Base-by-base conservation (phyloP, 352 stramenopile genomes). In the Phytophthora syringae region DNA sequence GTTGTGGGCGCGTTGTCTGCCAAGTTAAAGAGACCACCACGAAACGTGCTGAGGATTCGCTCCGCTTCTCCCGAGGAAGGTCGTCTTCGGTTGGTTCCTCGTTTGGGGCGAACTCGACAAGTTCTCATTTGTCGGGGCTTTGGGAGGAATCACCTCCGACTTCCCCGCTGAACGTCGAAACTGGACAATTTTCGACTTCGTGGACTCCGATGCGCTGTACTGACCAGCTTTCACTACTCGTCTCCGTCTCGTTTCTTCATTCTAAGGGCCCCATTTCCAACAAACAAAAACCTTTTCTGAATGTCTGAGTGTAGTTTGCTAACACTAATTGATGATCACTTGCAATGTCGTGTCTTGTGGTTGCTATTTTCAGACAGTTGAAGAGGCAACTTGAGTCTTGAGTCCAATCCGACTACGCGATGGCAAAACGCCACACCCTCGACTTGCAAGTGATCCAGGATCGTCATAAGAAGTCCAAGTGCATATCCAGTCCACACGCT, bases 341-440 rank as follows among this genome's bases (percentile, higher is more conserved):
- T n/a, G n/a, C n/a, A n/a, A n/a, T n/a, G n/a, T n/a, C n/a, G n/a
- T n/a, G n/a, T n/a, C n/a, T 36, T 44, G 18, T 18, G 4, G 34
- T 16, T 16, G 34, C 16, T 43, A 43, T 42, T 42, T 42, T 21
- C 3, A n/a, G n/a, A n/a, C n/a, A 44, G 37, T 44, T 57, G 63
- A 72, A 72, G 43, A 58, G 64, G 52, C 64, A n/a, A n/a, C n/a
- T n/a, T n/a, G n/a, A n/a, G n/a, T n/a, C n/a, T n/a, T n/a, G n/a
- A n/a, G n/a, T n/a, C n/a, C n/a, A n/a, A 24, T 56, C 48, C 15
- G 36, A 13, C 3, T 12, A 34, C 28, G 37, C 34, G 57, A 76
- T 76, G 67, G 27, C 48, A 24, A 76, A 76, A 47, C 67, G 67
- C 62, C 67, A 72, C 49, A 57, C 56, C 18, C 67, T 76, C 36